phyloP scores from a whole-genome alignment of 2,329 filamentous ascomycete genomes.

The Sporothrix variecibatus region DNA sequence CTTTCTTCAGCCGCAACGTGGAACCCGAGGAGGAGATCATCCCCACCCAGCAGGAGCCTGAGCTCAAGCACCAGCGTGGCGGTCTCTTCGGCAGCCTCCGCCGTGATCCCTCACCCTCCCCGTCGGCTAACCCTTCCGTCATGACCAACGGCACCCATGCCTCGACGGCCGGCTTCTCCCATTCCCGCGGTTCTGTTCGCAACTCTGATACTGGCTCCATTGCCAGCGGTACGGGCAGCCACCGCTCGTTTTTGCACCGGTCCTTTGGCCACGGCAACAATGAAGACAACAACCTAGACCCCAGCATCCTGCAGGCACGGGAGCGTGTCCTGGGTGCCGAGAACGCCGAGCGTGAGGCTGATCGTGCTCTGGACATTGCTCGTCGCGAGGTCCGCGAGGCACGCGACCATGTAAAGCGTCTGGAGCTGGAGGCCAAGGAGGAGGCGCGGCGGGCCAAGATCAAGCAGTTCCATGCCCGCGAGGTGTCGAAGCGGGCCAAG shows the following conservation, averaged over 20 bases:
- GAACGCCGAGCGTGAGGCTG: conserved; percentile 64
- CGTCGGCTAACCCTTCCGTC: conserved; percentile 34
- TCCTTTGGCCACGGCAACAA: conserved; percentile 47
- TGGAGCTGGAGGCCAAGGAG: conserved; percentile 67
- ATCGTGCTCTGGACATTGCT: conserved; percentile 61
- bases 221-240: conserved; percentile 36
- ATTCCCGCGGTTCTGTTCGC: conserved; percentile 24
- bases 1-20: conserved; percentile 39
- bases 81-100: conserved; percentile 42
- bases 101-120: conserved; percentile 36
- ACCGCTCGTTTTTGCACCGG: conserved; percentile 46
- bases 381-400: conserved; percentile 61
- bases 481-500: conserved; percentile 68
- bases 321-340: conserved; percentile 65
- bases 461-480: conserved; percentile 66
- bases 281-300: conserved; percentile 53
- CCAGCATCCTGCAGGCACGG: conserved; percentile 61
- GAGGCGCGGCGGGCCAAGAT: conserved; percentile 66
- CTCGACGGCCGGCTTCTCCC: conserved; percentile 18
- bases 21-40: conserved; percentile 39
- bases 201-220: conserved; percentile 29
- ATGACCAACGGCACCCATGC: conserved; percentile 33
- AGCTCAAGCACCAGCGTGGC: conserved; percentile 34
- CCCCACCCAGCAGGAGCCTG: conserved; percentile 34
- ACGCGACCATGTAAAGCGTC: conserved; percentile 60